Evolutionary conservation across 805 yeast genomes (phyloP).

Genomic region (Sugiyamaella mastotermitis): DNA sequence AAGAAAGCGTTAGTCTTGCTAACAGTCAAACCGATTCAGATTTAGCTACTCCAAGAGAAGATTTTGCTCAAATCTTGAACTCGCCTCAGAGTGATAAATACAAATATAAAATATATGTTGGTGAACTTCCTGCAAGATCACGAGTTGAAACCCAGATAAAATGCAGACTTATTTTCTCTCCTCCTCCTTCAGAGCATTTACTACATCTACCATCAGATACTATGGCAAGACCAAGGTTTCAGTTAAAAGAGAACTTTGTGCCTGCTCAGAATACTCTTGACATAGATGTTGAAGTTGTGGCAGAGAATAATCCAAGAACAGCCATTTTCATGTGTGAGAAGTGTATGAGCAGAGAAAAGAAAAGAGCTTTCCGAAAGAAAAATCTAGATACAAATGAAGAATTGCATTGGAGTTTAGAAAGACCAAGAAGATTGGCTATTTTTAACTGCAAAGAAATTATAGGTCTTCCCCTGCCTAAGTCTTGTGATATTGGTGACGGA

Average conservation of each 20-base stretch:
- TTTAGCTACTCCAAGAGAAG: conserved; percentile 1
- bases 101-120: conserved; percentile 16
- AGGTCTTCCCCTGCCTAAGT: conserved; percentile 37
- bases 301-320: conserved; percentile 37
- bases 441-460: conserved; percentile 88
- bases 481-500: conserved; percentile 13
- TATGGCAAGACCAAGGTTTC: conserved; percentile 79
- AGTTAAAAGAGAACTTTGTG: conserved; percentile 39
- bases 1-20: not conserved
- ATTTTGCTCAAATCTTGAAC: conserved; percentile 3
- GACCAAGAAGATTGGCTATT: conserved; percentile 75
- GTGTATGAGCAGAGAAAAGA: conserved; percentile 88
- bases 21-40: not conserved
- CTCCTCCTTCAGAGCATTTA: conserved; percentile 68
- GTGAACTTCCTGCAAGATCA: conserved; percentile 68
- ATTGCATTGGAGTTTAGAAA: conserved; percentile 70
- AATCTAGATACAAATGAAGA: conserved; percentile 64
- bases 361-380: conserved; percentile 90
- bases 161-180: conserved; percentile 58
- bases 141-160: conserved; percentile 97
- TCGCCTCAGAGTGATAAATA: conserved; percentile 2
- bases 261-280: conserved; percentile 27
- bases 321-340: conserved; percentile 75
- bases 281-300: conserved; percentile 74
- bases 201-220: conserved; percentile 82